Conservation (phyloP, 805 yeast species). For the Wickerhamiella occidentalis region DNA sequence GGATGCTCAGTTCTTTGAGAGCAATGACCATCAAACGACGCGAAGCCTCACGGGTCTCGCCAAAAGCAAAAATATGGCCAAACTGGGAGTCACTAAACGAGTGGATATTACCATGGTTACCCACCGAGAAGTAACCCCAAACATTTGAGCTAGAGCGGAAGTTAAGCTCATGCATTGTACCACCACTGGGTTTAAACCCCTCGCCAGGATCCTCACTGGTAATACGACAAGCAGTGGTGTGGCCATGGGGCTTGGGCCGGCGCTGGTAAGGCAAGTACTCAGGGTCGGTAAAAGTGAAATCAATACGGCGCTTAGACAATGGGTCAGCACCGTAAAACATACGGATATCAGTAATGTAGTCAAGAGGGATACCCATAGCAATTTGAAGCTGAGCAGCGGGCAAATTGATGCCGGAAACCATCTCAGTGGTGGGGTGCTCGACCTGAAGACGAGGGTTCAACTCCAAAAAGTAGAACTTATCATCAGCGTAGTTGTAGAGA, state of each 20-base stretch:
- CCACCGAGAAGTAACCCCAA: conserved; percentile 98
- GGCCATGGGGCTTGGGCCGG: conserved; percentile 93
- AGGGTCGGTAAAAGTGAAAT: conserved; percentile 72
- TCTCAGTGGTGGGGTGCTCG: conserved; percentile 99
- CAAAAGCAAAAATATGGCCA: conserved; percentile 98
- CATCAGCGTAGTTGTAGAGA: conserved; percentile 84
- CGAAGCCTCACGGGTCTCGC: conserved; percentile 95
- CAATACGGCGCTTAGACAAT: conserved; percentile 78
- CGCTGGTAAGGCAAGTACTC: conserved; percentile 69
- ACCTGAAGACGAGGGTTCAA: conserved; percentile 97
- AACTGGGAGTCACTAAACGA: conserved; percentile 97
- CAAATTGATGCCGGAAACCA: conserved; percentile 96
- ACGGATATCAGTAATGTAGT: conserved; percentile 87
- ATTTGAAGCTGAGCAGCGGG: conserved; percentile 98
- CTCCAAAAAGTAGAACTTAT: conserved; percentile 91
- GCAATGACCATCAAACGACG: conserved; percentile 99
- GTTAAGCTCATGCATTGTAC: conserved; percentile 89
- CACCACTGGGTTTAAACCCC: conserved; percentile 98
- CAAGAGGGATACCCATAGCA: conserved; percentile 99
- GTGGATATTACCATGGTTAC: conserved; percentile 92
- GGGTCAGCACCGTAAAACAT: conserved; percentile 92
- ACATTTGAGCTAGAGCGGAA: conserved; percentile 95
- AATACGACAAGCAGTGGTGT: conserved; percentile 97
- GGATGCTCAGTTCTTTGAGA: conserved; percentile 83
- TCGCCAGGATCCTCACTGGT: conserved; percentile 99